A percentile compares a stretch with the other conserved stretches of the same genome.
Conservation (phyloP, 2,329 filamentous ascomycete genomes). For the Xylaria sp. region DNA sequence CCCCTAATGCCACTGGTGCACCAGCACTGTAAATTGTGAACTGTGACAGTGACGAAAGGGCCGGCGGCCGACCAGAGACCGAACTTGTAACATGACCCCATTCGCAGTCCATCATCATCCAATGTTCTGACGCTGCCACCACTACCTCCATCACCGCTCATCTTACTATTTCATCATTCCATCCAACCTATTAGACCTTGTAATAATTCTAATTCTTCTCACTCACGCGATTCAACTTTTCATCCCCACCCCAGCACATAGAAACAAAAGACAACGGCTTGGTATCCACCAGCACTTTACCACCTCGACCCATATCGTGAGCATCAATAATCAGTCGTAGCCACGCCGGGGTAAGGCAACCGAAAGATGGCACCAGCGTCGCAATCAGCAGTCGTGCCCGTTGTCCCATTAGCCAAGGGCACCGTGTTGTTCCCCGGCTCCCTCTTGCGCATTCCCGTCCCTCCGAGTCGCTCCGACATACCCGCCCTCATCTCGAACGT, state of each 20-base stretch:
- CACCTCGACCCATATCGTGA: not conserved
- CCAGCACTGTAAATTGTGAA: not conserved
- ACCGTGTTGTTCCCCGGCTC: slow-evolving; percentile 87
- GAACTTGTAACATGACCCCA: slow-evolving; percentile 8
- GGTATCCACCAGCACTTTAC: slow-evolving; percentile 1
- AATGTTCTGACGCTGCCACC: slow-evolving; percentile 21
- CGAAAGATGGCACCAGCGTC: slow-evolving; percentile 45
- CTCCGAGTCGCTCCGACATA: slow-evolving; percentile 83
- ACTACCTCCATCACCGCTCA: slow-evolving; percentile 13
- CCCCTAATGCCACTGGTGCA: not conserved
- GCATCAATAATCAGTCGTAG: not conserved
- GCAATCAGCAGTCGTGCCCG: slow-evolving; percentile 67
- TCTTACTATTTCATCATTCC: slow-evolving; percentile 15
- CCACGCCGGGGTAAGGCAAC: slow-evolving; percentile 6
- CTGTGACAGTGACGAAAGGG: not conserved
- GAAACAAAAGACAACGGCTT: not conserved
- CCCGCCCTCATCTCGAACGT: slow-evolving; percentile 86
- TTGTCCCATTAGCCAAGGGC: slow-evolving; percentile 84
- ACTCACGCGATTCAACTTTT: not conserved
- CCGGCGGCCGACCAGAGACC: not conserved
- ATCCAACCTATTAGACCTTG: slow-evolving; percentile 14
- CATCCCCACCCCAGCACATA: not conserved
- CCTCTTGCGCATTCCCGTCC: slow-evolving; percentile 84
- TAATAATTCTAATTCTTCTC: slow-evolving; percentile 18
- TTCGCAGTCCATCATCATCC: slow-evolving; percentile 21